These are phyloP conservation scores for Chlorella vulgaris DNA, from an alignment of 139 green algal genomes.

Conservation along the genomic window DNA sequence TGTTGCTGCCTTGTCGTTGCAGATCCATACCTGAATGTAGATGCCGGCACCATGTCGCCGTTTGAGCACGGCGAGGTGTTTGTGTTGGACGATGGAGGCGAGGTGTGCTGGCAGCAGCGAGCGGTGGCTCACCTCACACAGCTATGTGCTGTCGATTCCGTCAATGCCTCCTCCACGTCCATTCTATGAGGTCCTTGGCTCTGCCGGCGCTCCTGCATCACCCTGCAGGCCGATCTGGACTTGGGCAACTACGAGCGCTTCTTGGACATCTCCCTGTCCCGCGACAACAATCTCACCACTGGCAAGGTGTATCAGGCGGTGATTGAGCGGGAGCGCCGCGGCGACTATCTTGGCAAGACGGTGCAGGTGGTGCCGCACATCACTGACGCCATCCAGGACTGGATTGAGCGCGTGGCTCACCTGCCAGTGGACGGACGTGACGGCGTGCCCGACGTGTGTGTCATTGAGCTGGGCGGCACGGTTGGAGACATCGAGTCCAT, in stretches of 20 bases:
- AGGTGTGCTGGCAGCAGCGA: slow-evolving; percentile 60
- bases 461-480: slow-evolving; percentile 98
- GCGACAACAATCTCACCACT: slow-evolving; percentile 99
- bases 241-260: slow-evolving; percentile 99
- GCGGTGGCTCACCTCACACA: not conserved
- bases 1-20: slow-evolving; percentile 14
- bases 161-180: too few relatives aligned
- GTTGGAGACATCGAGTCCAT: slow-evolving; percentile 99
- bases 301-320: slow-evolving; percentile 97
- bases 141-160: not conserved
- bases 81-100: slow-evolving; percentile 97
- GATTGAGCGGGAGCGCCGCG: slow-evolving; percentile 91
- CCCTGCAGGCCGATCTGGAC: slow-evolving; percentile 96
- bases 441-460: slow-evolving; percentile 90
- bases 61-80: slow-evolving; percentile 99
- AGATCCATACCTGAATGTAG: slow-evolving; percentile 99
- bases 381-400: slow-evolving; percentile 97
- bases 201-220: too few relatives aligned
- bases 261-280: slow-evolving; percentile 93
- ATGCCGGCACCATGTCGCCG: slow-evolving; percentile 99
- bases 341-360: slow-evolving; percentile 99
- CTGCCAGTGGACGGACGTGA: slow-evolving; percentile 86
- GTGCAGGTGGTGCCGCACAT: slow-evolving; percentile 99
- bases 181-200: too few relatives aligned
- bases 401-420: slow-evolving; percentile 96